Base-by-base conservation (phyloP, 1,284 basidiomycete genomes). In the Moesziomyces aphidis region DNA sequence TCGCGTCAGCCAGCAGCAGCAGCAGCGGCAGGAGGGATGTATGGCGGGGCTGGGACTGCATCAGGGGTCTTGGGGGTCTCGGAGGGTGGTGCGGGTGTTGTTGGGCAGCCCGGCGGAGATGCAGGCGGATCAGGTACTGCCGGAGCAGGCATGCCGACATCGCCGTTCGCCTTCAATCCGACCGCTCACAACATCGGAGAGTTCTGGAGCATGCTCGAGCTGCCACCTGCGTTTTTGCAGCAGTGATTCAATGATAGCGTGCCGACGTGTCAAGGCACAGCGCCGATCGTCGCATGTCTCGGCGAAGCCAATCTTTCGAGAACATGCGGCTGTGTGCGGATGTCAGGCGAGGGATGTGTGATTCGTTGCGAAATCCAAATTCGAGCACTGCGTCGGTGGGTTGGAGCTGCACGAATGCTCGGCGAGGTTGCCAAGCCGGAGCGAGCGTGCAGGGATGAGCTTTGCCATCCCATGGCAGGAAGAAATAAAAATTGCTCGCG, bases 191-290 rank as follows among this genome's bases (percentile, higher is more conserved):
- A 44, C 56, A 56, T 80, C 23, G 78, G 67, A 4, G 76, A 76
- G 23, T 69, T 79, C 43, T 77, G 77, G 61, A 68, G 63, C 73
- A 71, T 76, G 74, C 36, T 79, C 5, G 75, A 79, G 50, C 50
- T 79, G 13, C 77, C 77, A 4, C 75, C 77, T 15, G 62, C 77
- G 42, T 79, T 79, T 39, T 23, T 74, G 34, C 62, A 74, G 49
- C 58, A 65, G 49, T 26, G 24, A 26, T 26, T 26, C 24, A 26
- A 26, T 26, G 24, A 26, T 6, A 26, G 24, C 7, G 5, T 26
- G 24, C 24, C 24, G 24, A 26, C 24, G 24, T 26, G 23, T 36
- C 31, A 31, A 31, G 8, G 31, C 31, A 34, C 11, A 34, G 31
- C 31, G 31, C 31, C 31, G 31, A 34, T 34, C 31, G 31, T 34